Base-by-base conservation (phyloP, 2,329 filamentous ascomycete species). In the Thyridium curvatum region DNA sequence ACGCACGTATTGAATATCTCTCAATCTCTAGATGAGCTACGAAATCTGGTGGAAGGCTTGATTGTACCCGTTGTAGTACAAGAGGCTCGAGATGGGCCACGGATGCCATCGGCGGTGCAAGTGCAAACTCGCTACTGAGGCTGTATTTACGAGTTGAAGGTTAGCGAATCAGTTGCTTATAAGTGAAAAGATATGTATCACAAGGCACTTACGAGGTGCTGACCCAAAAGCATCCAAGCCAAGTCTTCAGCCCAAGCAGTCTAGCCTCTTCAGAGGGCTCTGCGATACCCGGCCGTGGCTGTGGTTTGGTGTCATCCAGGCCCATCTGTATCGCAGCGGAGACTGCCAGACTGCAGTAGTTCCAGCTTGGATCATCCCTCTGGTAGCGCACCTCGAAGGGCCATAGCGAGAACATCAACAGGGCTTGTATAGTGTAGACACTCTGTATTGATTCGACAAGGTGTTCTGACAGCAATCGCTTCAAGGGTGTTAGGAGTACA, bases 301-400 rank as follows among this genome's bases (percentile, higher is more conserved):
- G 21, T 26, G 21, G 10, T 26, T 26, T 33, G 4, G 33, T 15
- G 12, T 39, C 36, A 17, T 41, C 35, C 18, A 41, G 32, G 13
- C 40, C 28, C 21, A 41, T 32, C 7, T 32, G 21, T 8, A 38
- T n/a, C 13, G 40, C 40, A 12, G 36, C 33, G 12, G 35, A 32
- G 4, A 37, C 36, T 4, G 40, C 40, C 8, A 35, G 15, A 9
- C 36, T 30, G 36, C 40, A 41, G 33, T 41, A 41, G 32, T 41
- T 26, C 40, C 40, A 41, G 32, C 36, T 39, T 6, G 40, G 40
- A 14, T 41, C 40, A 16, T 39, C 37, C 6, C 21, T 30, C 36
- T 38, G 40, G 28, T n/a, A 21, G n/a, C 32, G 29, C 9, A 41
- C 36, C 2, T 36, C 21, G 4, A 36, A 26, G 13, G 40, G 40